Base-by-base conservation (phyloP, 2,329 filamentous ascomycete genomes). In the Diaporthe citri region DNA sequence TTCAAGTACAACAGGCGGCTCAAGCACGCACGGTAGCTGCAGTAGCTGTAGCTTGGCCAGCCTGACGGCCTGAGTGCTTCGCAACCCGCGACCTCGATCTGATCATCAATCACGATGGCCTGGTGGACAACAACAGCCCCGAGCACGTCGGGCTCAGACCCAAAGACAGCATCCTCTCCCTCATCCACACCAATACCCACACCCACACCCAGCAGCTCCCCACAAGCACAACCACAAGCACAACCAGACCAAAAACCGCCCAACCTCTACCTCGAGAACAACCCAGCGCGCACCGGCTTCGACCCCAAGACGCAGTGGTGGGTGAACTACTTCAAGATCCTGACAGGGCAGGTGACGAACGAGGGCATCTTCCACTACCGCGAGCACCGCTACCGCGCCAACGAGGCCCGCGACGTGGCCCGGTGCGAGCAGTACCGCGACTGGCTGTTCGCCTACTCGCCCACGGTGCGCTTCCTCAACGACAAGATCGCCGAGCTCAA, bases 241-340 rank as follows among this genome's bases (percentile, higher is more conserved):
- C 62, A 52, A 69, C 43, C 59, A 46, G 57, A 72, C 52, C 36
- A 46, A 36, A 2, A 64, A 22, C 20, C 72, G 71, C 51, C 74
- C 80, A 73, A 82, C 79, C 75, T 79, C 76, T 81, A 86, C 81
- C 83, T 90, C 78, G 79, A 85, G 78, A 92, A 92, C 83, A 89
- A 92, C 83, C 90, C 91, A 56, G 82, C 86, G 75, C 87, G 88
- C 77, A 92, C 91, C 31, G 90, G 90, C 78, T 93, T 92, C 86
- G 89, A 92, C 83, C 90, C 91, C 70, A 80, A 87, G 78, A 88
- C 86, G 60, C 84, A 85, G 76, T 90, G 88, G 88, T 98, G 95
- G 93, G 90, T 93, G 82, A 97, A 94, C 86, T 93, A 95, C 87
- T 98, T 97, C 89, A 91, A 91, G 79, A 93, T 96, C 84, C 87